phyloP scores from a whole-genome alignment of 2,329 filamentous ascomycete species.

The Neofusicoccum kwambonambiense region DNA sequence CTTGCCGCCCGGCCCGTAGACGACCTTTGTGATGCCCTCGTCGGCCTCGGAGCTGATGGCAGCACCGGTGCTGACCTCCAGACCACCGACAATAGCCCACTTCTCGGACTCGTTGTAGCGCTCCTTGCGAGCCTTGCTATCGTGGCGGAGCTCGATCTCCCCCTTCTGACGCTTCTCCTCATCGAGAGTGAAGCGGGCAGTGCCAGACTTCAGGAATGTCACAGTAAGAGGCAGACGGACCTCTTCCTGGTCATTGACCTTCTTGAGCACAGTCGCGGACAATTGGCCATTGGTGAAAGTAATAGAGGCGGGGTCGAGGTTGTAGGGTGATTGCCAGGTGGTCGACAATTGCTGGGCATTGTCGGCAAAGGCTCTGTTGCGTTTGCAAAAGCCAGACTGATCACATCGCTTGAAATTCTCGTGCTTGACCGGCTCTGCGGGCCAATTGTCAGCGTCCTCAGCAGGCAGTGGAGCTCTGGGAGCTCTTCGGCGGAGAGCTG shows the following conservation, averaged over 20 bases:
- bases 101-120: slow-evolving; percentile 89
- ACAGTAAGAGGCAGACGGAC: slow-evolving; percentile 80
- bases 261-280: slow-evolving; percentile 79
- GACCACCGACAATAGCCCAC: slow-evolving; percentile 81
- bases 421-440: slow-evolving; percentile 68
- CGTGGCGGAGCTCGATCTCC: slow-evolving; percentile 82
- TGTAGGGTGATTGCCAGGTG: slow-evolving; percentile 78
- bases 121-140: slow-evolving; percentile 82
- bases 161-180: slow-evolving; percentile 88
- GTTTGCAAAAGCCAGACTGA: slow-evolving; percentile 95
- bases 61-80: slow-evolving; percentile 70
- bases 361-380: slow-evolving; percentile 89
- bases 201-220: slow-evolving; percentile 86
- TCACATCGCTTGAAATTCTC: slow-evolving; percentile 96
- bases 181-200: slow-evolving; percentile 82
- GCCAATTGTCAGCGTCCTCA: slow-evolving; percentile 12
- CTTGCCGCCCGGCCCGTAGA: slow-evolving; percentile 72
- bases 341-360: slow-evolving; percentile 63
- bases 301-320: slow-evolving; percentile 68
- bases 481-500: not conserved
- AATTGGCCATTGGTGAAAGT: slow-evolving; percentile 78
- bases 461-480: not conserved
- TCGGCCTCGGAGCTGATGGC: slow-evolving; percentile 65
- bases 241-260: slow-evolving; percentile 64
- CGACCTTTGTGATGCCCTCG: slow-evolving; percentile 64